Base-by-base conservation (phyloP, 208 protist species). In the Acanthamoeba lenticulata region DNA sequence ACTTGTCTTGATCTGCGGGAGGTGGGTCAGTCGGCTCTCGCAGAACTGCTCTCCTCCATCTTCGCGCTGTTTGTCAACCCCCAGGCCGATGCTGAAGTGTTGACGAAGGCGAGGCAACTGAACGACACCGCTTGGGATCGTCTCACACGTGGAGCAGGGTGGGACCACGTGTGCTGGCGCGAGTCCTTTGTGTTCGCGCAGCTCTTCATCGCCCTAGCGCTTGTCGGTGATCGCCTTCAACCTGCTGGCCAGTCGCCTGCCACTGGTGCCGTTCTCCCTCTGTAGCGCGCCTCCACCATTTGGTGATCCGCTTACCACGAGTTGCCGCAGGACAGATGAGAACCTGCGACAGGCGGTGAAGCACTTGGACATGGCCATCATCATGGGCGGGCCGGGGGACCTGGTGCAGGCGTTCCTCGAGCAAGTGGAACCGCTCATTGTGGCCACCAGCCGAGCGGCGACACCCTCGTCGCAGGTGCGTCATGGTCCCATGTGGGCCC, bases 151-250 rank as follows among this genome's bases (percentile, higher is more conserved):
- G 47, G 88, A 2, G 40, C n/a, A 3, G 36, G 44, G n/a, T 95
- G 94, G 94, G 69, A 93, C 24, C 86, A 95, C 85, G 88, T 93
- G 24, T 95, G 86, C 88, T 88, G 55, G 47, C 90, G 86, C 21
- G 94, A 95, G 72, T 40, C 86, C 40, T 95, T 93, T 47, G 86
- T 95, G 34, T 74, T 89, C 24, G 57, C 55, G 27, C 67, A 88
- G 44, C 69, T 95, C 27, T 49, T 45, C 83, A n/a, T 90, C 83
- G 83, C 83, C 1, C 62, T n/a, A 19, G 60, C 52, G 17, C 49
- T 40, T 5, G 34, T 88, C 47, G 49, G 77, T 36, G 38, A 27
- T 79, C 47, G 24, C 29, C 24, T 38, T 7, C 29, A 72, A 45
- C 29, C 32, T 42, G 83, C 32, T 34, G 24, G n/a, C n/a, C n/a